A percentile compares a stretch with the other conserved stretches of the same genome.
Evolutionary conservation across 2,329 filamentous ascomycete species (phyloP).

Genomic region (Colletotrichum shisoi): DNA sequence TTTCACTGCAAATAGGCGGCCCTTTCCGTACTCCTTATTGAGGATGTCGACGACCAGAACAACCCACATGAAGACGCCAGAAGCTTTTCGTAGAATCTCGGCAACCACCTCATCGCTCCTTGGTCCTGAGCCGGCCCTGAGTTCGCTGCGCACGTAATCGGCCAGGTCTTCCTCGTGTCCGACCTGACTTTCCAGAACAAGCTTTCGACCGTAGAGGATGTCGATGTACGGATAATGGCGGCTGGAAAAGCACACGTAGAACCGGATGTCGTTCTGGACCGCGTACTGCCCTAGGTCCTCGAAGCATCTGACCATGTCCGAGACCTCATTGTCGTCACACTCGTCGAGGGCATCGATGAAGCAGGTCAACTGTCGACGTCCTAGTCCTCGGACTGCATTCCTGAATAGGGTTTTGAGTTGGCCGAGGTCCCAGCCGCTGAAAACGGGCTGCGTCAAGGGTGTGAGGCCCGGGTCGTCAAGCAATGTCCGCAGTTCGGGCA

Average conservation of each 20-base stretch:
- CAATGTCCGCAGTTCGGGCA: slow-evolving; percentile 1
- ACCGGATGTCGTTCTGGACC: neutral
- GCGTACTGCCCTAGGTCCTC: slow-evolving; percentile 15
- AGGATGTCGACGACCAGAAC: slow-evolving; percentile 52
- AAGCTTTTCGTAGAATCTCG: slow-evolving; percentile 50
- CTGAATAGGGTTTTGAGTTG: neutral
- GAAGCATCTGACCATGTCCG: slow-evolving; percentile 15
- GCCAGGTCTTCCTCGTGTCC: slow-evolving; percentile 44
- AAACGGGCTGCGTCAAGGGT: neutral
- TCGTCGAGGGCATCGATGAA: slow-evolving; percentile 33
- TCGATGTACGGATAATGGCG: slow-evolving; percentile 20
- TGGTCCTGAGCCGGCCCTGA: neutral
- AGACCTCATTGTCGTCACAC: slow-evolving; percentile 26
- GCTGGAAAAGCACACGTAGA: slow-evolving; percentile 42
- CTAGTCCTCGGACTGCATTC: neutral
- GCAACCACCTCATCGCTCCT: neutral
- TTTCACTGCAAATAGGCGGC: slow-evolving; percentile 16
- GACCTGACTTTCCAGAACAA: slow-evolving; percentile 43
- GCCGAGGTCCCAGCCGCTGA: neutral
- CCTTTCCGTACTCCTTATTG: slow-evolving; percentile 47
- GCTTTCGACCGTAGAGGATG: slow-evolving; percentile 10
- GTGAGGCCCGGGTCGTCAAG: slow-evolving; percentile 10
- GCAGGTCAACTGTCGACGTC: slow-evolving; percentile 26
- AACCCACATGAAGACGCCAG: slow-evolving; percentile 57
- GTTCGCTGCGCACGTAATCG: slow-evolving; percentile 38